Conservation (phyloP, 2,329 filamentous ascomycete genomes). For the Talaromyces atroroseus region DNA sequence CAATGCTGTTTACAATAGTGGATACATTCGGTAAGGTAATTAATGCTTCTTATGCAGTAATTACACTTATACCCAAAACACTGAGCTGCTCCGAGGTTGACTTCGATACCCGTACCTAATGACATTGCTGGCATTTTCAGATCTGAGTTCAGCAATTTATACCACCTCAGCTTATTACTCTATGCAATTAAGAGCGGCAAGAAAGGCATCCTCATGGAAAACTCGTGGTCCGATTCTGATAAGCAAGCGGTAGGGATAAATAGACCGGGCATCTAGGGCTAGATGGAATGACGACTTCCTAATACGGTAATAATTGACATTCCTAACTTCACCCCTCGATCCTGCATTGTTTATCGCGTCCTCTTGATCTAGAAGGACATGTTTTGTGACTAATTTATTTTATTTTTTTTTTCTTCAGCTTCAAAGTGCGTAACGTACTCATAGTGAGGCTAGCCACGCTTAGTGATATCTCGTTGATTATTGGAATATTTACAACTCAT, state of each 20-base stretch:
- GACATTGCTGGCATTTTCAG: background rate
- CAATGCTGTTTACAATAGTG: too few species aligned
- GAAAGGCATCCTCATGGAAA: background rate
- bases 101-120: background rate
- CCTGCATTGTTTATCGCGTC: background rate
- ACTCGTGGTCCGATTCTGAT: background rate
- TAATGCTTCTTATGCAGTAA: too few species aligned
- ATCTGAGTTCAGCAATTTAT: background rate
- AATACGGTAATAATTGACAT: background rate
- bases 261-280: background rate
- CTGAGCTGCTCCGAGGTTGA: background rate
- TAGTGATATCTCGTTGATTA: too few species aligned
- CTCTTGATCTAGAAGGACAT: background rate
- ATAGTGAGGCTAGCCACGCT: background rate
- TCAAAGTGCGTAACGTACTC: background rate
- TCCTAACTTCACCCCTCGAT: background rate
- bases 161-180: too few species aligned
- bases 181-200: too few species aligned
- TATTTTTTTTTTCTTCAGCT: too few species aligned
- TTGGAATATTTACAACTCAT: too few species aligned
- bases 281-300: background rate
- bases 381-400: too few species aligned
- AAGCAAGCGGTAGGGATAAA: background rate
- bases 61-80: too few species aligned
- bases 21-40: too few species aligned